A percentile compares a stretch with the other conserved stretches of the same genome.
phyloP scores from a whole-genome alignment of 164 flowering plant species.

The Paratinospora sagittata region DNA sequence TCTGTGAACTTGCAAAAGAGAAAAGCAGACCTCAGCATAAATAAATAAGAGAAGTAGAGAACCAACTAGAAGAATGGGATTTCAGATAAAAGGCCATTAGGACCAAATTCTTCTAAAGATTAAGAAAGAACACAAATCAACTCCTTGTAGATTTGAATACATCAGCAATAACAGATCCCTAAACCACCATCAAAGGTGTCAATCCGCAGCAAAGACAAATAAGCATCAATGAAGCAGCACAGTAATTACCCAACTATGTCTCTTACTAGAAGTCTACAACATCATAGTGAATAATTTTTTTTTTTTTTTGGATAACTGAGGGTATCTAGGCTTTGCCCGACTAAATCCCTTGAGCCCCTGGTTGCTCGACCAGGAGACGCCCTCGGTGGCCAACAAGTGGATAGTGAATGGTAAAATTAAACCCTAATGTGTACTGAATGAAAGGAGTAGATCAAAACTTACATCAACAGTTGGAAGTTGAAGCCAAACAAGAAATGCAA shows the following conservation, averaged over 20 bases:
- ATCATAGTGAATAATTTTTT: too few species aligned
- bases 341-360: too few species aligned
- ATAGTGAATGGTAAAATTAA: neutral
- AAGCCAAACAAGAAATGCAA: conserved; percentile 97
- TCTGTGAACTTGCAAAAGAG: too few species aligned
- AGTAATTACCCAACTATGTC: too few species aligned
- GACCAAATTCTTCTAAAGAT: neutral
- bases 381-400: neutral
- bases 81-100: too few species aligned
- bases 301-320: too few species aligned
- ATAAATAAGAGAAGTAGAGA: too few species aligned
- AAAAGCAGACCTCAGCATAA: too few species aligned
- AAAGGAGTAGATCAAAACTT: conserved; percentile 14
- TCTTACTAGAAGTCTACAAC: too few species aligned
- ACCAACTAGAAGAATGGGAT: too few species aligned
- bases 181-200: neutral
- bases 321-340: too few species aligned
- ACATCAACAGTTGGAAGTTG: conserved; percentile 72
- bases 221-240: too few species aligned
- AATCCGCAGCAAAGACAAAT: neutral
- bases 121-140: neutral
- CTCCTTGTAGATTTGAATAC: neutral
- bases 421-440: neutral
- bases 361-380: neutral
- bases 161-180: neutral